phyloP scores from a whole-genome alignment of 164 flowering plant species.

The Vitis riparia region DNA sequence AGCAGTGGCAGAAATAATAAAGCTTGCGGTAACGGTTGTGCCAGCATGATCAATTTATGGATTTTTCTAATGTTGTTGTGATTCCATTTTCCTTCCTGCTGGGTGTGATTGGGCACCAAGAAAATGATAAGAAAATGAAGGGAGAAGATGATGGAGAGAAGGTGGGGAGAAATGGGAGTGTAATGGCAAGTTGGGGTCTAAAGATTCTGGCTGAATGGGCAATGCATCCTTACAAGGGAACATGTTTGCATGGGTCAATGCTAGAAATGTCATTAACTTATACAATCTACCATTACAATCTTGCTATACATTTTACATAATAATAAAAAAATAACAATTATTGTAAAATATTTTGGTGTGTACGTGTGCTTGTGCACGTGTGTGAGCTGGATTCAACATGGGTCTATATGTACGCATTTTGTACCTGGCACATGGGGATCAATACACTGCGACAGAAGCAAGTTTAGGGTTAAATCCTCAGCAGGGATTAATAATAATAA shows the following conservation, averaged over 20 bases:
- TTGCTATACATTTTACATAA: background rate
- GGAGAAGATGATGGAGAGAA: constrained; percentile 5
- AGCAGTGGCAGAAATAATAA: background rate
- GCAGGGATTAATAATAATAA: too few species aligned
- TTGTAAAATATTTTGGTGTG: too few species aligned
- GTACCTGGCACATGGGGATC: too few species aligned
- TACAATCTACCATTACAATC: background rate
- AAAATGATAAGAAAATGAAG: background rate
- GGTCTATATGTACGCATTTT: too few species aligned
- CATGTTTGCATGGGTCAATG: constrained; percentile 13
- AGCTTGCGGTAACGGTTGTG: background rate
- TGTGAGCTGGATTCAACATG: too few species aligned
- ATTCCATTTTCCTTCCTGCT: background rate
- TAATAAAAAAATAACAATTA: too few species aligned
- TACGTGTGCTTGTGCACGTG: too few species aligned
- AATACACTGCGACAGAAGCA: too few species aligned
- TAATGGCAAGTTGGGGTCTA: constrained; percentile 15
- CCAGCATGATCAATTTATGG: background rate
- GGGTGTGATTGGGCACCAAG: background rate
- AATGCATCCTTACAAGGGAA: constrained; percentile 11
- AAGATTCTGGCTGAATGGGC: constrained; percentile 16
- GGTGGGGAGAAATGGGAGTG: constrained; percentile 14
- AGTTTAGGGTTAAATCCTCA: too few species aligned
- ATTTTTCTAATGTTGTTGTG: background rate
- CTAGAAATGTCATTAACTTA: background rate